Conservation (phyloP, 1,284 basidiomycete species). For the Coniferiporia sulphurascens region DNA sequence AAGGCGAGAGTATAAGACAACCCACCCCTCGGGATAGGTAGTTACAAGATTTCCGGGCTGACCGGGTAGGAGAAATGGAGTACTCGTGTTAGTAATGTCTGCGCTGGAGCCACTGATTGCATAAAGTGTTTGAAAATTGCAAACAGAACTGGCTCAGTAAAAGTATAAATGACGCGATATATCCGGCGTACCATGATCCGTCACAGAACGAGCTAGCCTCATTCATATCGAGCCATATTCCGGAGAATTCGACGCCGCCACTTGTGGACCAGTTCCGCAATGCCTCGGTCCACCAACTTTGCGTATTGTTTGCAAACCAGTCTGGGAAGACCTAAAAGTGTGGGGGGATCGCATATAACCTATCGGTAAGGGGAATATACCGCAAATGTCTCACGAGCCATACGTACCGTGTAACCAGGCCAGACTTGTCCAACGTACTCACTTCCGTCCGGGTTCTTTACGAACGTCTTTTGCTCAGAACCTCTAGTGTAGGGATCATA, state of each 20-base stretch:
- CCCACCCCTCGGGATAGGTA: conserved; percentile 59
- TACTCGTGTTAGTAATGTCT: conserved; percentile 21
- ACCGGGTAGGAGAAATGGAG: conserved; percentile 22
- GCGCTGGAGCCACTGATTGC: conserved; percentile 17
- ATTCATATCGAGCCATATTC: conserved; percentile 79
- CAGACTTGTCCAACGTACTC: conserved; percentile 66
- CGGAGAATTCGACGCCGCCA: conserved; percentile 53
- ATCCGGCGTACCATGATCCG: conserved; percentile 48
- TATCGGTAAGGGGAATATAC: not conserved
- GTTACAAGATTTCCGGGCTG: conserved; percentile 28
- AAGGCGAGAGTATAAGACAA: not conserved
- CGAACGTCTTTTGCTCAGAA: conserved; percentile 41
- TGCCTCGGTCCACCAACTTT: conserved; percentile 54
- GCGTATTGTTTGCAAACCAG: conserved; percentile 59
- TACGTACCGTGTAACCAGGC: conserved; percentile 45
- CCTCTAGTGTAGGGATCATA: conserved; percentile 45
- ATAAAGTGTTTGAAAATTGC: not conserved
- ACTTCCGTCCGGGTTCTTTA: conserved; percentile 63
- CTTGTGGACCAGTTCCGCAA: conserved; percentile 51
- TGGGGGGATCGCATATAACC: not conserved
- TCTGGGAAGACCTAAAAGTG: conserved; percentile 50
- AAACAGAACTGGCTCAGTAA: too few relatives aligned
- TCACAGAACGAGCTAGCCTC: conserved; percentile 62
- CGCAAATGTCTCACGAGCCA: not conserved
- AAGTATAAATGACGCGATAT: too few relatives aligned